Evolutionary conservation across 306 rosid species (phyloP), one percentile per base, ranked within the genome.

Genomic region (Inga oerstediana): DNA sequence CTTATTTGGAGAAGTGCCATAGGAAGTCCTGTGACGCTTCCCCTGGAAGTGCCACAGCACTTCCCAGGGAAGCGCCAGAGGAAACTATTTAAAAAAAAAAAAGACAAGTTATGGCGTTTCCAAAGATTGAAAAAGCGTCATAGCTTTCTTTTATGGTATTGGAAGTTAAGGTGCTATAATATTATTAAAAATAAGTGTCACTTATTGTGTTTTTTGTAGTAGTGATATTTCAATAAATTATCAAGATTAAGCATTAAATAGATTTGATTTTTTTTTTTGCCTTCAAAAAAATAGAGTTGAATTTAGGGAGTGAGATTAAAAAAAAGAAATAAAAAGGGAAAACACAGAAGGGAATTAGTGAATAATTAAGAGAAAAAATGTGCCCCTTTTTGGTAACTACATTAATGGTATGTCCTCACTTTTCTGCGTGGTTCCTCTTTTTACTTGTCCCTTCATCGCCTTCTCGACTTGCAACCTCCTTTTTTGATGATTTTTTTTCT

Each of bases 401-500:
- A 84, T 84, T 73, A 58, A 41, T 20, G 46, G 68, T 46, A 69
- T 84, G 81, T 49, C 35, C 74, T 43, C 78, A 58, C 64, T 52
- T 52, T 52, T 17, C 59, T 52, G 22, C 4, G 9, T 2, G 59
- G 7, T 54, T 54, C 62, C 62, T 54, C 62, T 7, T 20, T 19
- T 54, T 52, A 52, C 62, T 20, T 20, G 62, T 56, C 62, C 24
- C 62, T 62, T 78, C 82, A 72, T 78, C 72, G 83, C 79, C 46
- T 72, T 71, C 62, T 19, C 62, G 2, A 8, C 62, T 20, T 56
- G 62, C 62, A 56, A 8, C 62, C 59, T 56, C 10, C 27, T 0
- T 56, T 52, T 16, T 17, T 16, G 0, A 17, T 17, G 58, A 51
- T 13, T 3, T 4, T 15, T 51, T 16, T 4, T 6, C 7, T 10